phyloP scores from a whole-genome alignment of 495 filamentous ascomycete genomes.

The Aspergillus affinis region DNA sequence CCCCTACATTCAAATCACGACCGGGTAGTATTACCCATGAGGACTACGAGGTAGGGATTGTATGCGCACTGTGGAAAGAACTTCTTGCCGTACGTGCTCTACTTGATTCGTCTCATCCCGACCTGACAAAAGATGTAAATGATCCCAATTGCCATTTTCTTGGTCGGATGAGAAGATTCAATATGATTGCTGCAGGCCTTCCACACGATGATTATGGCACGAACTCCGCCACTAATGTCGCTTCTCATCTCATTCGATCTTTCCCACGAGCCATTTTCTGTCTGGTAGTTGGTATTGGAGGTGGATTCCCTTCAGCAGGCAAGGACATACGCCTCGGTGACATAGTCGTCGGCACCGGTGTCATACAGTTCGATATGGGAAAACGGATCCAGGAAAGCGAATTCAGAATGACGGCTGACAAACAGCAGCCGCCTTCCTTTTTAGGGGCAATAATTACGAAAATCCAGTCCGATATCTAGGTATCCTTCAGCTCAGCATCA shows the following conservation, averaged over 20 bases:
- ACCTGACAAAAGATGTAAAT: no score
- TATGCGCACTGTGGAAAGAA: no score
- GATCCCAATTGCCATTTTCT: no score
- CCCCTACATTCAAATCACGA: no score
- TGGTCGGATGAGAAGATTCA: no score
- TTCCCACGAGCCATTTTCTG: constrained; percentile 10
- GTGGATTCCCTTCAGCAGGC: constrained; percentile 26
- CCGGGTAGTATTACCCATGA: no score
- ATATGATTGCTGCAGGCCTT: background rate
- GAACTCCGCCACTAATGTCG: constrained; percentile 9
- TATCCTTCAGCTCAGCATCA: constrained; percentile 11
- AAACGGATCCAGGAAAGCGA: background rate
- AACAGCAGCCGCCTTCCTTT: constrained; percentile 17
- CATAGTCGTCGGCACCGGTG: constrained; percentile 18
- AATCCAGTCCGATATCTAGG: constrained; percentile 17
- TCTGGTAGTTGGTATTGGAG: constrained; percentile 41
- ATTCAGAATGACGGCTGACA: no score
- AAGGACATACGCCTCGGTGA: constrained; percentile 32
- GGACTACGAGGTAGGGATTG: no score
- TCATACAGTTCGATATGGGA: constrained; percentile 2
- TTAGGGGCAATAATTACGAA: constrained; percentile 22
- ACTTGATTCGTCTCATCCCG: no score
- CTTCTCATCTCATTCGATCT: constrained; percentile 6
- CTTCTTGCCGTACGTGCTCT: no score
- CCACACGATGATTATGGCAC: background rate